Conservation (phyloP, 768 basidiomycete genomes). For the Hypholoma sublateritium region DNA sequence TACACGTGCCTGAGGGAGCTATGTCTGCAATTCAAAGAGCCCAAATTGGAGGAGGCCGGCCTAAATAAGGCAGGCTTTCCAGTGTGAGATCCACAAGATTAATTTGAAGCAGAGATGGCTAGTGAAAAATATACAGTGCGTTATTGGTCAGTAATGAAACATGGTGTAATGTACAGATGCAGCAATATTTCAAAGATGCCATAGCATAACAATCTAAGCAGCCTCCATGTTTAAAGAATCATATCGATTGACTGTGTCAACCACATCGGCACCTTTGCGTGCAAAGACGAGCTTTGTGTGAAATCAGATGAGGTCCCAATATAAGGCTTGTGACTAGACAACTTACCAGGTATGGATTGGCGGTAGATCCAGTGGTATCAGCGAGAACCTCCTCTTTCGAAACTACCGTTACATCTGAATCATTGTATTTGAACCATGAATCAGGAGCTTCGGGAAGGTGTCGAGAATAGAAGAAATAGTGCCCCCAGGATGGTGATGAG, state of each 20-base stretch:
- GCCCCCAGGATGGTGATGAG: slow-evolving; percentile 82
- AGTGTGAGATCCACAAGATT: neutral
- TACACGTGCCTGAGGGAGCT: neutral
- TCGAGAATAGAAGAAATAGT: slow-evolving; percentile 95
- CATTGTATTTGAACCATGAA: slow-evolving; percentile 96
- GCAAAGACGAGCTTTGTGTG: slow-evolving; percentile 73
- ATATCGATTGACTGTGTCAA: slow-evolving; percentile 79
- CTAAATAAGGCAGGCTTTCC: too few relatives aligned
- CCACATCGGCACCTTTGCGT: slow-evolving; percentile 73
- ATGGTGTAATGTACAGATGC: slow-evolving; percentile 19
- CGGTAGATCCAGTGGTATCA: slow-evolving; percentile 87
- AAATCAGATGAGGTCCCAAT: neutral
- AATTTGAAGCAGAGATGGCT: neutral
- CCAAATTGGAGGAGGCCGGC: too few relatives aligned
- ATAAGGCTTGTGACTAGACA: slow-evolving; percentile 5
- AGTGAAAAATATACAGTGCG: slow-evolving; percentile 2
- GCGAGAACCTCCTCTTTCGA: slow-evolving; percentile 81
- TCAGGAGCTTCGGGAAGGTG: slow-evolving; percentile 79
- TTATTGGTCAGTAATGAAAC: slow-evolving; percentile 9
- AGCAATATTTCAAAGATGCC: slow-evolving; percentile 13
- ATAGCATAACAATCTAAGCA: slow-evolving; percentile 7
- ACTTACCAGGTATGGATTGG: slow-evolving; percentile 86
- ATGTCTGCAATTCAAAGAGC: too few relatives aligned
- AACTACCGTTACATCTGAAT: slow-evolving; percentile 79
- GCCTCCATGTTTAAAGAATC: slow-evolving; percentile 30